Percentiles rank a stretch among this genome's conserved stretches.
These are phyloP conservation scores for Botrytis tulipae DNA, from an alignment of 2,329 filamentous ascomycete genomes.

Conservation along the genomic window DNA sequence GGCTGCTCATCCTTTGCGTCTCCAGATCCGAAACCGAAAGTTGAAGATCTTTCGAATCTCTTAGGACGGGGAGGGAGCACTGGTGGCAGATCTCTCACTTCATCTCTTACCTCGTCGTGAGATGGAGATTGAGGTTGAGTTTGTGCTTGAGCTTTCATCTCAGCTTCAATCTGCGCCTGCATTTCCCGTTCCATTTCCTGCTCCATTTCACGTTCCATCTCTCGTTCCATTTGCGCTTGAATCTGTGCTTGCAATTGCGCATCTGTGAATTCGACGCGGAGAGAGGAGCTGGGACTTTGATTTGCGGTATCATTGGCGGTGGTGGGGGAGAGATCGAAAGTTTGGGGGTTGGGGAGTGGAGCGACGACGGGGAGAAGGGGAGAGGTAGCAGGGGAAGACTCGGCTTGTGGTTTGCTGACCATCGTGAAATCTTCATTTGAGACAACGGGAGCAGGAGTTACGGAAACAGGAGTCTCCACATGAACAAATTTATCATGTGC, in stretches of 20 bases:
- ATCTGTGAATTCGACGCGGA: slow-evolving; percentile 3
- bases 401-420: background rate
- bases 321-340: background rate
- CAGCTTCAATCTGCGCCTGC: background rate
- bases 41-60: background rate
- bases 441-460: background rate
- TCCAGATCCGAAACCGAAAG: background rate
- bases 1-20: background rate
- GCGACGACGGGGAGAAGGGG: background rate
- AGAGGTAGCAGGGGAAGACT: background rate
- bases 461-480: background rate
- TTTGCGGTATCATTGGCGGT: background rate
- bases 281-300: background rate
- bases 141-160: background rate
- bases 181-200: background rate
- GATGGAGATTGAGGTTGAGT: background rate
- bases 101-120: background rate
- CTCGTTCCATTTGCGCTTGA: slow-evolving; percentile 2
- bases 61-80: background rate
- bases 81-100: background rate
- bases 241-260: slow-evolving; percentile 8
- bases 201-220: background rate
- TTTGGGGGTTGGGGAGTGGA: background rate
- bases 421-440: background rate
- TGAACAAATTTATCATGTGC: background rate